Percentiles rank a stretch among this genome's conserved stretches.
These are phyloP conservation scores for Aspergillus puulaauensis DNA, from an alignment of 2,329 filamentous ascomycete species.

Conservation along the genomic window DNA sequence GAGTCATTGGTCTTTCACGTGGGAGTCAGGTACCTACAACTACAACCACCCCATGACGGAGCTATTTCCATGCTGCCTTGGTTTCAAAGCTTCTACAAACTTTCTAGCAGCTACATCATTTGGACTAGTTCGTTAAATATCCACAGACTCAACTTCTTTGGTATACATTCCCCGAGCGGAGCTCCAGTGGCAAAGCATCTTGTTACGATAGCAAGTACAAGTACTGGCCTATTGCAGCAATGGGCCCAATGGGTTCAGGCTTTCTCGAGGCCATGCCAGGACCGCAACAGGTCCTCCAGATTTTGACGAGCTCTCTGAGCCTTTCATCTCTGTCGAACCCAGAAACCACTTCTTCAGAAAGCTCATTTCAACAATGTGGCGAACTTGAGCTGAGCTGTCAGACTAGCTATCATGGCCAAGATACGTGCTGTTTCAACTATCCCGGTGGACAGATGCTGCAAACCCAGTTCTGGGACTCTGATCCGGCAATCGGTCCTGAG, in stretches of 20 bases:
- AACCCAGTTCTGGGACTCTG: conserved; percentile 76
- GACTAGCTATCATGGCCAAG: conserved; percentile 58
- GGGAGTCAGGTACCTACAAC: neutral
- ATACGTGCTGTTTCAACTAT: conserved; percentile 73
- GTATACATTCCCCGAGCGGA: neutral
- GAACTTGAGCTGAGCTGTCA: conserved; percentile 59
- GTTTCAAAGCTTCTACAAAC: neutral
- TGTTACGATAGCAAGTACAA: neutral
- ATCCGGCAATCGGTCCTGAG: conserved; percentile 62
- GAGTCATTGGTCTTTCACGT: conserved; percentile 5
- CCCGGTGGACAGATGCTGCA: conserved; percentile 70
- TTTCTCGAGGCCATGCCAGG: conserved; percentile 29
- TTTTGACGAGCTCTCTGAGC: conserved; percentile 31
- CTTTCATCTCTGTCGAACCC: conserved; percentile 22
- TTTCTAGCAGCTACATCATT: neutral
- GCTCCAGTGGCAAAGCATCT: neutral
- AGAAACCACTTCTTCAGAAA: conserved; percentile 7
- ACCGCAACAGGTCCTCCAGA: conserved; percentile 36
- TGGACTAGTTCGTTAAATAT: neutral
- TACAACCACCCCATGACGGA: neutral
- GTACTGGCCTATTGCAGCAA: neutral
- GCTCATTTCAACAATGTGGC: conserved; percentile 30
- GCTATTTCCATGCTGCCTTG: neutral
- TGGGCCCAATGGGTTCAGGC: conserved; percentile 7
- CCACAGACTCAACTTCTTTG: no score